These are phyloP conservation scores for Talaromyces funiculosus DNA, from an alignment of 2,329 filamentous ascomycete species.

Conservation along the genomic window DNA sequence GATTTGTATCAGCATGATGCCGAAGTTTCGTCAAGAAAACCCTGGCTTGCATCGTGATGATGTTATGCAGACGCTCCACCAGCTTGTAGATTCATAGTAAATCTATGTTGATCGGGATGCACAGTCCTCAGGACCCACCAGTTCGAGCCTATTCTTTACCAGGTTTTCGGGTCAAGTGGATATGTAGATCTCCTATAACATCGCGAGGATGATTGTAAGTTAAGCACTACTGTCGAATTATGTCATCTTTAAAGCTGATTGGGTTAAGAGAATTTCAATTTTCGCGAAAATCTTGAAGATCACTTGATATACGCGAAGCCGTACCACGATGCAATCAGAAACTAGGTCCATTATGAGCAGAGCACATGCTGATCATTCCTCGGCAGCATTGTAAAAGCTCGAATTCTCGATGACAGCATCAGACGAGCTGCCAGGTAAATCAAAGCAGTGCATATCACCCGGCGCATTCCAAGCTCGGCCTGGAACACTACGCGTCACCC, in stretches of 20 bases:
- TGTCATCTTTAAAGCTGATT: too few species aligned
- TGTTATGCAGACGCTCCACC: neutral
- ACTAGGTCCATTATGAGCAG: too few species aligned
- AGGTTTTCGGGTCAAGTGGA: neutral
- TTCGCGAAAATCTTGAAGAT: neutral
- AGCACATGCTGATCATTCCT: too few species aligned
- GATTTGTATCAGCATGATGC: neutral
- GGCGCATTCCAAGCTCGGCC: neutral
- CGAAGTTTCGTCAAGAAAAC: neutral
- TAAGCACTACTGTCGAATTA: neutral
- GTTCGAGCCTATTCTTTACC: neutral
- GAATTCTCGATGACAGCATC: neutral
- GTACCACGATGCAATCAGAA: neutral
- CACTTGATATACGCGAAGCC: neutral
- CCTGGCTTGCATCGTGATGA: neutral
- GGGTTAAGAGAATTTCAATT: too few species aligned
- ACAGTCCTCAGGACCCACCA: neutral
- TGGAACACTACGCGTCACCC: neutral
- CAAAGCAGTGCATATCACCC: neutral
- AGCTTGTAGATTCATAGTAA: neutral
- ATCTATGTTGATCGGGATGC: neutral
- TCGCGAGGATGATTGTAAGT: neutral
- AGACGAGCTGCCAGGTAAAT: neutral
- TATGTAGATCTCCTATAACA: neutral
- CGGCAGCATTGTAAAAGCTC: too few species aligned